Base-by-base conservation (phyloP, 768 basidiomycete genomes). In the Gautieria morchelliformis region DNA sequence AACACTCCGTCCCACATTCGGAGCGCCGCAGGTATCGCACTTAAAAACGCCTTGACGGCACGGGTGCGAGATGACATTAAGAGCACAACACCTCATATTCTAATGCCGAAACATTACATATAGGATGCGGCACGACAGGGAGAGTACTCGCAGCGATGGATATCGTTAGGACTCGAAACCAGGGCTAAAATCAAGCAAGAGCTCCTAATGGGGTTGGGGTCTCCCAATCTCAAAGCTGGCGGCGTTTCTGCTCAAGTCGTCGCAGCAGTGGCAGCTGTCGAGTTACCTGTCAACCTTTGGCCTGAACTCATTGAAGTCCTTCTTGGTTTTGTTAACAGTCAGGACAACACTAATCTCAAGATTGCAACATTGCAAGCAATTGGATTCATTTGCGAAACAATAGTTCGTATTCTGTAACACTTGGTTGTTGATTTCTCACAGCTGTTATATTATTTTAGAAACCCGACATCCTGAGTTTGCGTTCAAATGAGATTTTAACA, bases 401-500 rank as follows among this genome's bases (percentile, higher is more conserved):
- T 96, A 75, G 94, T 97, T 65, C 67, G 94, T 85, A 30, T 37
- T 49, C 24, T 33, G 10, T 33, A 10, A 44, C 20, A 27, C 17
- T 44, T 17, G 42, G 3, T 9, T 9, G 5, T 19, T 49, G 22
- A 49, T 22, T 9, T 2, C n/a, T 49, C 22, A 30, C 15, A 19
- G 14, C n/a, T 33, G 32, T 27, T 30, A 15, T 17, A 2, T 24
- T 33, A 10, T 24, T 24, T 6, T 63, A 97, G 95, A 89, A 91
- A 82, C 93, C 95, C 11, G 93, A 95, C 64, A 87, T 96, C 59
- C 72, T 99, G 59, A 85, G 83, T 52, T 68, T 87, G 58, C 84
- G 92, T 64, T 89, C 95, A 3, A 98, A 99, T 67, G 94, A 98
- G 73, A 99, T 99, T 67, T 73, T 99, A 52, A 99, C 96, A 14